These are phyloP conservation scores for Plectosphaerella cucumerina DNA, from an alignment of 2,329 filamentous ascomycete species.

Conservation along the genomic window DNA sequence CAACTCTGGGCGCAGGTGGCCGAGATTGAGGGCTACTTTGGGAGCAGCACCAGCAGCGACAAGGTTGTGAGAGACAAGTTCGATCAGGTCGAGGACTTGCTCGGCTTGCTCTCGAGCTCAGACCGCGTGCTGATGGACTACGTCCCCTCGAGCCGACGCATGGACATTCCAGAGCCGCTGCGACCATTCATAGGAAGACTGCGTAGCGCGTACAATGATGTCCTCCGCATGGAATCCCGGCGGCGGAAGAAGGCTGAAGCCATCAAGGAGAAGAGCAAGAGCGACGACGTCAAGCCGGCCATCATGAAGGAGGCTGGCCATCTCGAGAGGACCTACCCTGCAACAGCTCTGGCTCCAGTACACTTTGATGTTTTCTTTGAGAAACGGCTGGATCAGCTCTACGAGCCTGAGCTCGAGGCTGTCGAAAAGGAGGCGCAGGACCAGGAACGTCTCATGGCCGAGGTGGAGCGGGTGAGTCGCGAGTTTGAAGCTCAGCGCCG, in stretches of 20 bases:
- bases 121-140: conserved; percentile 81
- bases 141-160: conserved; percentile 79
- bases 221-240: conserved; percentile 76
- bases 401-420: conserved; percentile 72
- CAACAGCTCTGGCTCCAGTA: conserved; percentile 77
- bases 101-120: conserved; percentile 72
- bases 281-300: conserved; percentile 84
- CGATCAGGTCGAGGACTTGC: conserved; percentile 66
- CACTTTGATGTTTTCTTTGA: conserved; percentile 94
- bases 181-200: conserved; percentile 75
- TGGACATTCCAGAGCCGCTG: conserved; percentile 74
- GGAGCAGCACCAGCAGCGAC: conserved; percentile 54
- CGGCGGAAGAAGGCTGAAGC: conserved; percentile 75
- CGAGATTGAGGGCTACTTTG: conserved; percentile 86
- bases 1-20: conserved; percentile 71
- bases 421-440: conserved; percentile 69
- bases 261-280: conserved; percentile 72
- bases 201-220: conserved; percentile 78
- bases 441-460: conserved; percentile 66
- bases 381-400: conserved; percentile 67
- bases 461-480: conserved; percentile 70
- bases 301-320: conserved; percentile 79
- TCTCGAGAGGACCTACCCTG: conserved; percentile 80
- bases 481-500: conserved; percentile 72
- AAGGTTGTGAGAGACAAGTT: conserved; percentile 72